Base-by-base conservation (phyloP, 2,329 filamentous ascomycete species). In the Phyllachora maydis region DNA sequence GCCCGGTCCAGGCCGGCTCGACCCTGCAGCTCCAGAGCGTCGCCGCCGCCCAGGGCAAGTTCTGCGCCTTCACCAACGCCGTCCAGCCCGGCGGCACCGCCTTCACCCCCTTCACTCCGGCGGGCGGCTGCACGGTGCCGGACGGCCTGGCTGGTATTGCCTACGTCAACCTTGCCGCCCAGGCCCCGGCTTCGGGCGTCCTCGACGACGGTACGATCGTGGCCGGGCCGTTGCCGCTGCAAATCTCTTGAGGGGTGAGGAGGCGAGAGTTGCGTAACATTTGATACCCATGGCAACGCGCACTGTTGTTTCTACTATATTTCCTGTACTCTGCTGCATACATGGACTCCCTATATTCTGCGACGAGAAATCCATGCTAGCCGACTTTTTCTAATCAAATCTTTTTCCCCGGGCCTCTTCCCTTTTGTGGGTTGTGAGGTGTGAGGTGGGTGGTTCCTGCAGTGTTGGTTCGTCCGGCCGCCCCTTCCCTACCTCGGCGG, bases 61-160 rank as follows among this genome's bases (percentile, higher is more conserved):
- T 64, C 46, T 77, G 72, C 42, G 69, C 64, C 15, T 77, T 77
- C 43, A 69, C 69, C 15, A 68, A 67, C 35, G 67, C 67, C 33
- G 54, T 55, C 22, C 39, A 48, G 10, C 52, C 60, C 19, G 63
- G 64, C 26, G 66, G 65, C 34, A 66, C 64, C 18, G 52, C 52
- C 26, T 79, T 77, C 44, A 52, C 56, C 1, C 32, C 53, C 14
- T 66, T 76, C 40, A 49, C 53, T 19, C 46, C 53, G 19, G 51
- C 51, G 4, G 54, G 53, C 19, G 57, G 50, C 30, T 79, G 73
- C 42, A 46, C 50, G 21, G 57, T 76, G 14, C 72, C 73, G 9
- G 56, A 64, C 36, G 58, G 58, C 37, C 46, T 77, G 20, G 52
- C 55, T 6, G 73, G 73, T 22, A 52, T 75, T 32, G 62, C 65